Evolutionary conservation across 768 basidiomycete genomes (phyloP), one percentile per base, ranked within the genome.

Genomic region (Mycena maculata): DNA sequence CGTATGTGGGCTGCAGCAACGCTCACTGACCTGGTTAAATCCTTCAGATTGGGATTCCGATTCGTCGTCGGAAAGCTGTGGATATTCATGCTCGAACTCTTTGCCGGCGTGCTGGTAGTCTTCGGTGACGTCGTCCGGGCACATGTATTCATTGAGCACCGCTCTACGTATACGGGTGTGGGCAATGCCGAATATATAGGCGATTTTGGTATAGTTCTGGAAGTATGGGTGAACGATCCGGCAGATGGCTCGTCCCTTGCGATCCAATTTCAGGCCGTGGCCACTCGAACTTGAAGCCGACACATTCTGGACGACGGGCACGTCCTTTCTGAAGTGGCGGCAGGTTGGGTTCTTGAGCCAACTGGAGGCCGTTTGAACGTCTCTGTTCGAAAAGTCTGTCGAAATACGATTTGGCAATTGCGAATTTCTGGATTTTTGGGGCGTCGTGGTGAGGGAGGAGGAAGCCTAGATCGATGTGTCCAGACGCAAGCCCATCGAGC

Each of bases 231-330:
- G n/a, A 27, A 65, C 27, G 9, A 65, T 65, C 33, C 64, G 33
- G 30, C 58, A 65, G 20, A 65, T 65, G n/a, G 64, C 64, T 30
- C 57, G 25, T 13, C 64, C 64, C 38, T 54, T 59, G 42, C 64
- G 64, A 28, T 65, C 58, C 20, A 65, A n/a, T 44, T 15, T 48
- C 27, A 16, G 20, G 31, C 12, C 9, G 1, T 18, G 42, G 49
- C 15, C 22, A 20, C 25, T 38, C 5, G 22, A n/a, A n/a, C 16
- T 18, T 36, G 33, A 36, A 20, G 2, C 22, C 20, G 2, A n/a
- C n/a, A n/a, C n/a, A n/a, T n/a, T 22, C 3, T 23, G 22, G 23
- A 7, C 22, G 18, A 59, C 28, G 2, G 52, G 36, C 8, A 8
- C 2, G 44, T 54, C 30, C 4, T 59, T 50, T 47, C 22, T 36